A percentile compares a stretch with the other conserved stretches of the same genome.
These are phyloP conservation scores for Perilla frutescens DNA, from an alignment of 257 asterid species.

Conservation along the genomic window DNA sequence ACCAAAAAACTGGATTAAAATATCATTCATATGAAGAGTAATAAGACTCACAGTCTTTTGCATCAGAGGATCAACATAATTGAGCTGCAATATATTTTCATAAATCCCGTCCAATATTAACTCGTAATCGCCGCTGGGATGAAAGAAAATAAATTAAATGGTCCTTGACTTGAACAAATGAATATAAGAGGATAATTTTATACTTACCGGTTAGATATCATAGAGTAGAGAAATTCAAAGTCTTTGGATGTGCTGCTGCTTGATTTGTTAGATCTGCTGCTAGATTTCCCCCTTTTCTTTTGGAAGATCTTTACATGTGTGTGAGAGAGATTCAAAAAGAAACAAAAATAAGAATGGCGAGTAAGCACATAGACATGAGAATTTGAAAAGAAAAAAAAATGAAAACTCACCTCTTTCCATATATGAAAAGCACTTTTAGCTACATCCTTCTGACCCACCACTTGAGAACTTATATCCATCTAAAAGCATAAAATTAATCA, in stretches of 20 bases:
- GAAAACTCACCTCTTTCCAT: slow-evolving; percentile 90
- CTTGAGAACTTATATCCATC: slow-evolving; percentile 94
- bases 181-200: slow-evolving; percentile 27
- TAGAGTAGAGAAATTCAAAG: slow-evolving; percentile 73
- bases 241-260: slow-evolving; percentile 53
- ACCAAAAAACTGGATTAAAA: not conserved
- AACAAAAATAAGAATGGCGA: slow-evolving; percentile 18
- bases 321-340: not conserved
- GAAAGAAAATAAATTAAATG: slow-evolving; percentile 34
- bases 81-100: slow-evolving; percentile 83
- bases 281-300: slow-evolving; percentile 63
- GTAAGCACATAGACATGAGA: slow-evolving; percentile 28
- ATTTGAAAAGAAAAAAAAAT: slow-evolving; percentile 34
- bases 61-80: slow-evolving; percentile 91
- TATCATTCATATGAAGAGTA: slow-evolving; percentile 11
- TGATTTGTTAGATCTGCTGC: slow-evolving; percentile 50
- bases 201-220: slow-evolving; percentile 83
- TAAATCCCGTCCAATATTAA: slow-evolving; percentile 87
- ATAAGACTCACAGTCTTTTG: slow-evolving; percentile 79
- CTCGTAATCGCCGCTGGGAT: slow-evolving; percentile 87
- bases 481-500: slow-evolving; percentile 36
- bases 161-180: slow-evolving; percentile 29
- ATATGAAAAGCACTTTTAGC: slow-evolving; percentile 85
- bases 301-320: slow-evolving; percentile 71
- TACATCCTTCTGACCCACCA: slow-evolving; percentile 88